Base-by-base conservation (phyloP, 1,139 yeast genomes). In the Debaryomycetaceae sp. region DNA sequence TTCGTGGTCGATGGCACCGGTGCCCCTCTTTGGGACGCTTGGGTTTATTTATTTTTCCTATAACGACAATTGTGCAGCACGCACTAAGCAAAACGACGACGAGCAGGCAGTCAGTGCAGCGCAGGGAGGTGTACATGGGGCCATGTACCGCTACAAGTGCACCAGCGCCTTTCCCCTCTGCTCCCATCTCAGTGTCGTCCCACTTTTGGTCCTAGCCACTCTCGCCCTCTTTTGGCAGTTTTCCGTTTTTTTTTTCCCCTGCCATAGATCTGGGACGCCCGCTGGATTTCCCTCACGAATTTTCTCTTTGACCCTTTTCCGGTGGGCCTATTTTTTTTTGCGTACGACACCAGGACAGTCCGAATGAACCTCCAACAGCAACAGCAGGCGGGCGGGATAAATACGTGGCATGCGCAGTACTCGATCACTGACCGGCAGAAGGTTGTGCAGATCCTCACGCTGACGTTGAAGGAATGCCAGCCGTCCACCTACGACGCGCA, bases 361-460 rank as follows among this genome's bases (percentile, higher is more conserved):
- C 10, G n/a, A n/a, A 31, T 31, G 34, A 28, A 31, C 12, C 22
- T 31, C 22, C 37, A 37, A 42, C 57, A 50, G 30, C n/a, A n/a
- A n/a, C 52, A 45, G 35, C 44, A 46, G 32, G 49, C 35, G 19
- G 49, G 44, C 35, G 47, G 44, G 30, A 47, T 53, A 53, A 55
- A 49, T 34, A 40, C 65, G 14, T 66, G 72, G 72, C 71, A 64
- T 38, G 48, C 62, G 25, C 44, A 58, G 49, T 65, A 61, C 39
- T 49, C 65, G 19, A 56, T 53, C 17, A 48, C 53, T 17, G 73
- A 67, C 44, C 53, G 74, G 24, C 72, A 65, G 38, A 62, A 59
- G 38, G 67, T 65, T 22, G 65, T 66, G 16, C 65, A 57, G 36
- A 53, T 65, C 25, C 53, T 67, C 11, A 51, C 66, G 35, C 54